Percentiles rank a stretch among this genome's conserved stretches.
These are phyloP conservation scores for Cephalotrichum gorgonifer DNA, from an alignment of 2,329 filamentous ascomycete species.

Conservation along the genomic window DNA sequence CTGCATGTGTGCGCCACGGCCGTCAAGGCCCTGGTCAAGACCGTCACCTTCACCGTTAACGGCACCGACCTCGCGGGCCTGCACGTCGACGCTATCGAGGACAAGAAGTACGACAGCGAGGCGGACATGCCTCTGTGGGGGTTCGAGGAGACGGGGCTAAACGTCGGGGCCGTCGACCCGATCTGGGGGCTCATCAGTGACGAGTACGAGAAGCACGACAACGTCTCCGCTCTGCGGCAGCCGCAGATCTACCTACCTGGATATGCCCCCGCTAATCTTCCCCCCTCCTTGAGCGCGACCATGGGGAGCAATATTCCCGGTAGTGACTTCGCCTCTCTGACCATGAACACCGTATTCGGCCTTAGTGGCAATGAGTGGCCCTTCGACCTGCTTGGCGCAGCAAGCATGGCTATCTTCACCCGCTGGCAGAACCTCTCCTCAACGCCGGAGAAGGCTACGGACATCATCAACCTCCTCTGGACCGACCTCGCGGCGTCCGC, in stretches of 20 bases:
- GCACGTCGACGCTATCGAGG: constrained; percentile 18
- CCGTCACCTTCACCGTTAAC: constrained; percentile 30
- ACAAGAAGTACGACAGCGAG: constrained; percentile 23
- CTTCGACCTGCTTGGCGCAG: constrained; percentile 5
- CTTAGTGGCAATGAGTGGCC: constrained; percentile 7
- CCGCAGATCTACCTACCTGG: constrained; percentile 1
- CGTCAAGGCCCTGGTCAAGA: constrained; percentile 31
- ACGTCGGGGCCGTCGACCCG: constrained; percentile 9
- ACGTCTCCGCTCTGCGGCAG: constrained; percentile 3
- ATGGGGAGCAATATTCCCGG: constrained; percentile 19
- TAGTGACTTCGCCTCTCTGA: constrained; percentile 17
- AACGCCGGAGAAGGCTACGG: constrained; percentile 14
- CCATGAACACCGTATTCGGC: constrained; percentile 13
- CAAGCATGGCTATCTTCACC: constrained; percentile 25
- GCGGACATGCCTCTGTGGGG: constrained; percentile 22
- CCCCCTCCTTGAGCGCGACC: too few relatives aligned
- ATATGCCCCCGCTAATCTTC: background rate
- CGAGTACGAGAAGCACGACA: constrained; percentile 8
- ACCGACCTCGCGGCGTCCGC: constrained; percentile 24
- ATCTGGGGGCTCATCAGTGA: constrained; percentile 13
- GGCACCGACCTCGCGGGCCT: constrained; percentile 24
- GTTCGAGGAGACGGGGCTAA: constrained; percentile 13
- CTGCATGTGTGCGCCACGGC: constrained; percentile 32
- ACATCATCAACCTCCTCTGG: constrained; percentile 32
- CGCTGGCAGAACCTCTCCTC: constrained; percentile 26